Evolutionary conservation across 75 land plant species (phyloP).

Genomic region (Cunninghamia lanceolata): DNA sequence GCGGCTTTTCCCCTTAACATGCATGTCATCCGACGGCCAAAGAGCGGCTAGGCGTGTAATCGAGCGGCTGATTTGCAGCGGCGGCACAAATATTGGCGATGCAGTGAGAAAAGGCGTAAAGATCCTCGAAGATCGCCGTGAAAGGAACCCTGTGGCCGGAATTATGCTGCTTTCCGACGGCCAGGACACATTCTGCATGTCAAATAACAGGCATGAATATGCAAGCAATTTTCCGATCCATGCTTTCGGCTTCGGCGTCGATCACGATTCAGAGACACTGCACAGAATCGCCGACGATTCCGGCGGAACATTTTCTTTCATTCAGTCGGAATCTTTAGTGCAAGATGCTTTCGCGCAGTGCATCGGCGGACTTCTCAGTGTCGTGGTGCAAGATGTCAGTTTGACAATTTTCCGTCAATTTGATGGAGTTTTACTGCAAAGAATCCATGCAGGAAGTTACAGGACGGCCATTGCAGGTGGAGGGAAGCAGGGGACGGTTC

Average conservation of each 20-base stretch:
- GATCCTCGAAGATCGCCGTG: slow-evolving; percentile 65
- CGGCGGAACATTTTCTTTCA: no score
- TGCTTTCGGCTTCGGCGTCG: no score
- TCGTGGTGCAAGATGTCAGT: background rate
- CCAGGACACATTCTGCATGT: slow-evolving; percentile 12
- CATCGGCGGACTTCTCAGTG: no score
- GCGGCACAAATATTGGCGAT: slow-evolving; percentile 34
- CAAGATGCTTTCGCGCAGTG: no score
- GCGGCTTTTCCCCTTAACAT: slow-evolving; percentile 25
- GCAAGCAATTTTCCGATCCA: no score
- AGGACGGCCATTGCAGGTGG: background rate
- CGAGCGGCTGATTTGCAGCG: slow-evolving; percentile 22
- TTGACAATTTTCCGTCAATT: slow-evolving; percentile 11
- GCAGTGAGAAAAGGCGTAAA: slow-evolving; percentile 69
- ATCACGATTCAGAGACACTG: no score
- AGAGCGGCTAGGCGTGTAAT: slow-evolving; percentile 18
- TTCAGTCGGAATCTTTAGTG: no score
- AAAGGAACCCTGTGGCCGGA: slow-evolving; percentile 58
- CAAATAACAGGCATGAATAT: no score
- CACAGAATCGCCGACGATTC: no score
- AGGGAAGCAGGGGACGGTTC: slow-evolving; percentile 24
- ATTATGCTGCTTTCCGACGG: slow-evolving; percentile 76
- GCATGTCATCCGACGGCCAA: slow-evolving; percentile 27
- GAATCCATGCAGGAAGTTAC: slow-evolving; percentile 25
- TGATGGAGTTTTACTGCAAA: slow-evolving; percentile 17